phyloP scores from a whole-genome alignment of 2,329 filamentous ascomycete genomes.

The Lasiodiplodia theobromae region DNA sequence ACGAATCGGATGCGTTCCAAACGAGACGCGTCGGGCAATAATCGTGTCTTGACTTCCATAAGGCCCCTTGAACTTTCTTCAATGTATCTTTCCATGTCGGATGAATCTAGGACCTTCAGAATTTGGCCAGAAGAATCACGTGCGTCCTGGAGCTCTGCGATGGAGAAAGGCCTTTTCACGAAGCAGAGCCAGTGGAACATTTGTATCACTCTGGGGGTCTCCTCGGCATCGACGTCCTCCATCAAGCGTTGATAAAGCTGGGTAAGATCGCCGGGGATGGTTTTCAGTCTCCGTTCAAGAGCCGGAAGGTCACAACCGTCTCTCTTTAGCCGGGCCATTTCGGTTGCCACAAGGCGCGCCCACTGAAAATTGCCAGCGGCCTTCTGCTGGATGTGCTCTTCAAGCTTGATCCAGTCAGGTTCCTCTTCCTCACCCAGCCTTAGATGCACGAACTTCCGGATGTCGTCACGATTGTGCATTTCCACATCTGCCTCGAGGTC shows the following conservation, averaged over 20 bases:
- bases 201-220: background rate
- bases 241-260: background rate
- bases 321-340: background rate
- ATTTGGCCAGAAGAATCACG: background rate
- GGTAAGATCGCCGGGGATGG: background rate
- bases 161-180: background rate
- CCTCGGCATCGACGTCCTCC: background rate
- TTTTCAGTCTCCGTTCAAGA: background rate
- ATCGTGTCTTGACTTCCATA: background rate
- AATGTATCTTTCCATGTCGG: background rate
- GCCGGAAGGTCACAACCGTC: background rate
- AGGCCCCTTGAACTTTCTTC: background rate
- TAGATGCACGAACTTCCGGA: background rate
- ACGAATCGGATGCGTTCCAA: background rate
- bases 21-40: background rate
- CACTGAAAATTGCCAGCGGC: background rate
- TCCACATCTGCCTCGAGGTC: background rate
- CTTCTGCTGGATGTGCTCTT: background rate
- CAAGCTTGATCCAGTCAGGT: background rate
- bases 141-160: background rate
- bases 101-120: background rate
- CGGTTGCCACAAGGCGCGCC: background rate
- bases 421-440: background rate
- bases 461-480: background rate
- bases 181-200: background rate